Conservation (phyloP, 345 rosid genomes). For the Brassica juncea region DNA sequence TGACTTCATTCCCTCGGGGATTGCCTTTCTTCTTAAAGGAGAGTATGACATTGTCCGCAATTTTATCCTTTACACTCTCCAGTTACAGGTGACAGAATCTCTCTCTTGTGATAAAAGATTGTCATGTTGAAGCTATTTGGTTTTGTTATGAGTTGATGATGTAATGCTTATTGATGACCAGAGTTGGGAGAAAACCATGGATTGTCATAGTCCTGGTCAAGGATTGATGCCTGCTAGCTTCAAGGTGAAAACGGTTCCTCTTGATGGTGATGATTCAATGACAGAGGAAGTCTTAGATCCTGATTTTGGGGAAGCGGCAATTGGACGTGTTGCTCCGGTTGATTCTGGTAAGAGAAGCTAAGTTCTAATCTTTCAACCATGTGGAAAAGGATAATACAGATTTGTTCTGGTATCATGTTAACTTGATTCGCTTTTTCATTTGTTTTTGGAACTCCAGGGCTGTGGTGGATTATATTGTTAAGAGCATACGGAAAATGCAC, state of each 20-base stretch:
- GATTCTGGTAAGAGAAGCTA: conserved; percentile 64
- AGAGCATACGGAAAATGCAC: conserved; percentile 94
- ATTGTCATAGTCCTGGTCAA: conserved; percentile 94
- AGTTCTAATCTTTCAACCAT: not conserved
- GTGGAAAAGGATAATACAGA: not conserved
- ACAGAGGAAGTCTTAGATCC: conserved; percentile 92
- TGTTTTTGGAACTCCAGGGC: conserved; percentile 45
- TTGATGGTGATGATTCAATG: conserved; percentile 76
- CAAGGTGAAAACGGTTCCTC: conserved; percentile 83
- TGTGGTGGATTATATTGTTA: conserved; percentile 94
- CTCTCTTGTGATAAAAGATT: conserved; percentile 1
- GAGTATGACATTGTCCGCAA: conserved; percentile 85
- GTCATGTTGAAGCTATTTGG: not conserved
- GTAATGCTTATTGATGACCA: conserved; percentile 33
- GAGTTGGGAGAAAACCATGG: conserved; percentile 99
- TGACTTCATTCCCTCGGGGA: conserved; percentile 81
- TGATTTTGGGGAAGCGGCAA: conserved; percentile 96
- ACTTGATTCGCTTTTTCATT: not conserved
- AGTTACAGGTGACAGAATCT: conserved; percentile 68
- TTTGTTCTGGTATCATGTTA: not conserved
- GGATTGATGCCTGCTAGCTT: conserved; percentile 98
- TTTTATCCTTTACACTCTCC: conserved; percentile 91
- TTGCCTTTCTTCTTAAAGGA: conserved; percentile 92
- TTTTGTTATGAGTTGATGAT: conserved; percentile 1
- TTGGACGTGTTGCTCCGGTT: conserved; percentile 98